Evolutionary conservation across 495 filamentous ascomycete genomes (phyloP).

Genomic region (Neurospora sp.): DNA sequence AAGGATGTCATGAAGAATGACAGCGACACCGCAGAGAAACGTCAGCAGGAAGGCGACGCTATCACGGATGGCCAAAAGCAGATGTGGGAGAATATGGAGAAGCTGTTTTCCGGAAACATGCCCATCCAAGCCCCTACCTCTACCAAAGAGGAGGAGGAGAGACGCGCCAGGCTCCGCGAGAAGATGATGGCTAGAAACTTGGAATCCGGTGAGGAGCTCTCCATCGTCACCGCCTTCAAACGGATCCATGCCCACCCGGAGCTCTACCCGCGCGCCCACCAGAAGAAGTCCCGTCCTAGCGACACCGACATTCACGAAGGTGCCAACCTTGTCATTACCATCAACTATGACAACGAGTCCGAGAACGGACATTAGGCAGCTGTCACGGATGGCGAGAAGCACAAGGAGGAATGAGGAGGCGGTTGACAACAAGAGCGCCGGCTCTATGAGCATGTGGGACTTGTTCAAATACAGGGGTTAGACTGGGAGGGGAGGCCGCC

Average conservation of each 20-base stretch:
- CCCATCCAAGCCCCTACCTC: background rate
- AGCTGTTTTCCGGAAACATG: background rate
- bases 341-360: no score
- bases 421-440: no score
- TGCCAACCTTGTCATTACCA: no score
- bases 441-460: no score
- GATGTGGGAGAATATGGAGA: background rate
- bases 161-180: background rate
- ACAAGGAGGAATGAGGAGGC: no score
- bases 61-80: background rate
- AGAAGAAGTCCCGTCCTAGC: background rate
- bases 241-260: background rate
- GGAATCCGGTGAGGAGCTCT: background rate
- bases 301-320: no score
- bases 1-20: background rate
- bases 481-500: no score
- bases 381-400: no score
- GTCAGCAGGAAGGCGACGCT: background rate
- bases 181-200: background rate
- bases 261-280: background rate
- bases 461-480: no score
- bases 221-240: background rate
- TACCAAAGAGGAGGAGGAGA: background rate
- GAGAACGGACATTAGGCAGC: no score
- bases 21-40: background rate